These are phyloP conservation scores for Pisolithus microcarpus DNA, from an alignment of 768 basidiomycete genomes.

Conservation along the genomic window DNA sequence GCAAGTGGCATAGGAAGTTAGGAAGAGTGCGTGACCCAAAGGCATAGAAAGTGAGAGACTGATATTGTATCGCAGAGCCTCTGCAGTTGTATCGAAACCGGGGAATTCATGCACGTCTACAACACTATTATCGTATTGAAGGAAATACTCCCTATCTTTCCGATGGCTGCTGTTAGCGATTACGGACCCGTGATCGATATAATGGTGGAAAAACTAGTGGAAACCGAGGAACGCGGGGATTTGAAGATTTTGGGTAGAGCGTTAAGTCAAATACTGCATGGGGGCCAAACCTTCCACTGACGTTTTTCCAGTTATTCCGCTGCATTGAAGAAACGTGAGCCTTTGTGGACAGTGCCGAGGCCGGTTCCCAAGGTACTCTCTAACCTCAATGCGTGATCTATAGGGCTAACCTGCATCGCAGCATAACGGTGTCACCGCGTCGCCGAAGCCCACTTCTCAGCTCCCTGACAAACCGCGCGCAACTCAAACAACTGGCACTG, in stretches of 20 bases:
- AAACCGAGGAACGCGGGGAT: constrained; percentile 76
- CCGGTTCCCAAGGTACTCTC: constrained; percentile 28
- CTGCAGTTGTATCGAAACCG: constrained; percentile 72
- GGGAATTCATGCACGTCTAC: constrained; percentile 96
- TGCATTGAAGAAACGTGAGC: constrained; percentile 66
- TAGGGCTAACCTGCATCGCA: constrained; percentile 2
- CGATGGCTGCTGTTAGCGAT: constrained; percentile 53
- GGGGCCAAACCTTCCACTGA: constrained; percentile 1
- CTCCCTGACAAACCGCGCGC: constrained; percentile 26
- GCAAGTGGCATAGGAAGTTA: constrained; percentile 83
- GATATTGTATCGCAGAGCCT: constrained; percentile 48
- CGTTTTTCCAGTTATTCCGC: constrained; percentile 52
- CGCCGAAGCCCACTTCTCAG: constrained; percentile 28
- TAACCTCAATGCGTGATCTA: neutral
- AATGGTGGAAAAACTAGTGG: constrained; percentile 60
- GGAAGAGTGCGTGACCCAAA: constrained; percentile 43
- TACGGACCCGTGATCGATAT: constrained; percentile 49
- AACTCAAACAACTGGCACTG: constrained; percentile 35
- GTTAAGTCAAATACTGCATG: constrained; percentile 33
- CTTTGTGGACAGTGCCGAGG: constrained; percentile 40
- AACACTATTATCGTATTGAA: constrained; percentile 93
- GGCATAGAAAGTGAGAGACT: neutral
- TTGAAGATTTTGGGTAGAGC: constrained; percentile 74
- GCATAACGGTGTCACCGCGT: constrained; percentile 22
- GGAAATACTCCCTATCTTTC: constrained; percentile 86